These are phyloP conservation scores for Amylocystis lapponica DNA, from an alignment of 768 basidiomycete species.

Conservation along the genomic window DNA sequence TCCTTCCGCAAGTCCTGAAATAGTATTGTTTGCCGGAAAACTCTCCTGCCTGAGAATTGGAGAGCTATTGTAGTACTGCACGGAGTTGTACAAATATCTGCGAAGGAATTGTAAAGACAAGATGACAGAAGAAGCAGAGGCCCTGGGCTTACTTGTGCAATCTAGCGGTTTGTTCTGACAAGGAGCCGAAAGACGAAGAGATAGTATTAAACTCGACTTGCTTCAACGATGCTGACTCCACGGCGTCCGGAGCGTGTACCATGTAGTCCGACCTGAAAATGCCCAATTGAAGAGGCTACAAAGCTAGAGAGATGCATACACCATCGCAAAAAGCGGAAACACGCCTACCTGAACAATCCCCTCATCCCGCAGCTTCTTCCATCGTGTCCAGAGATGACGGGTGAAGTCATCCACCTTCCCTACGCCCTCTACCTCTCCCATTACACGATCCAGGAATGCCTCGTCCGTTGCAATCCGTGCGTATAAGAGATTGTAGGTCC, in stretches of 20 bases:
- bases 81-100: constrained; percentile 65
- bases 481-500: constrained; percentile 80
- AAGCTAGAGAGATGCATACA: constrained; percentile 31
- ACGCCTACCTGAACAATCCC: constrained; percentile 49
- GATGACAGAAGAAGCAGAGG: background rate
- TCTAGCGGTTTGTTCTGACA: constrained; percentile 61
- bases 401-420: constrained; percentile 85
- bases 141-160: constrained; percentile 61
- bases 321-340: background rate
- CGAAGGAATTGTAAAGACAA: background rate
- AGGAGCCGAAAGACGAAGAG: constrained; percentile 80
- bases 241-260: constrained; percentile 48
- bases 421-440: constrained; percentile 76
- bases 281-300: constrained; percentile 78
- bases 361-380: constrained; percentile 69
- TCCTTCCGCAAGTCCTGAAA: constrained; percentile 64
- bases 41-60: constrained; percentile 46
- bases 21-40: constrained; percentile 71
- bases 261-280: constrained; percentile 95
- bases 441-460: constrained; percentile 73
- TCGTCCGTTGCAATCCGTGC: constrained; percentile 75
- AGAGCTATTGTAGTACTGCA: constrained; percentile 60
- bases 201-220: constrained; percentile 99
- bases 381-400: constrained; percentile 79
- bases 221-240: constrained; percentile 50